Conservation (phyloP, 1,284 basidiomycete genomes). For the Ceratobasidium sp. region DNA sequence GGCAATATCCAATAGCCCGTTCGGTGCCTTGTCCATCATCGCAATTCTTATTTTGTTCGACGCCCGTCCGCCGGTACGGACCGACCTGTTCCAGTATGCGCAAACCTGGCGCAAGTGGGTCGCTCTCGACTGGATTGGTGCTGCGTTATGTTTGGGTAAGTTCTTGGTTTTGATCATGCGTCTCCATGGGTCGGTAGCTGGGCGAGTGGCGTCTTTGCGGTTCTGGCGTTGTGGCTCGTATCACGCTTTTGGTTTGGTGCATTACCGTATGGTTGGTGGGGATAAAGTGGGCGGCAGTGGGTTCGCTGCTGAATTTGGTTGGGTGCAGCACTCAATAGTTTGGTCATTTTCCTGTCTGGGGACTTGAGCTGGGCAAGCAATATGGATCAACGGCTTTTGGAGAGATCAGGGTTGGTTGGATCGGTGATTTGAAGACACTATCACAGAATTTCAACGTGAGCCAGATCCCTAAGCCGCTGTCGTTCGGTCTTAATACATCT, state of each 20-base stretch:
- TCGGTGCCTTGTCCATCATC: constrained; percentile 42
- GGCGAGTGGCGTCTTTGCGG: not conserved
- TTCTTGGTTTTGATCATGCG: not conserved
- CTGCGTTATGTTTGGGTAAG: constrained; percentile 48
- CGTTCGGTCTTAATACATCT: no score
- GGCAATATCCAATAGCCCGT: constrained; percentile 37
- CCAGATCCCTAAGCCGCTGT: not conserved
- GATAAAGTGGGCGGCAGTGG: not conserved
- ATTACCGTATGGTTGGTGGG: not conserved
- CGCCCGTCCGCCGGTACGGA: constrained; percentile 36
- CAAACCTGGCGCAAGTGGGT: constrained; percentile 40
- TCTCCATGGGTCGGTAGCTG: not conserved
- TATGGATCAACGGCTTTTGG: not conserved
- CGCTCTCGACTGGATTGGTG: constrained; percentile 52
- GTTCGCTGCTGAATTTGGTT: not conserved
- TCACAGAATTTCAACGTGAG: not conserved
- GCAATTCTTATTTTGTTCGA: constrained; percentile 41
- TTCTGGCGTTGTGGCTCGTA: not conserved
- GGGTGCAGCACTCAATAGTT: not conserved
- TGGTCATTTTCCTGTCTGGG: not conserved
- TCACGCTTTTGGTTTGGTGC: not conserved
- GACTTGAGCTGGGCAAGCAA: not conserved
- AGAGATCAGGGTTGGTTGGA: not conserved
- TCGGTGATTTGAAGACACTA: not conserved
- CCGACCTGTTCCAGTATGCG: constrained; percentile 17